Percentiles rank a stretch among this genome's conserved stretches.
Conservation (phyloP, 202 grass and related monocot genomes). For the Miscanthus sacchariflorus region DNA sequence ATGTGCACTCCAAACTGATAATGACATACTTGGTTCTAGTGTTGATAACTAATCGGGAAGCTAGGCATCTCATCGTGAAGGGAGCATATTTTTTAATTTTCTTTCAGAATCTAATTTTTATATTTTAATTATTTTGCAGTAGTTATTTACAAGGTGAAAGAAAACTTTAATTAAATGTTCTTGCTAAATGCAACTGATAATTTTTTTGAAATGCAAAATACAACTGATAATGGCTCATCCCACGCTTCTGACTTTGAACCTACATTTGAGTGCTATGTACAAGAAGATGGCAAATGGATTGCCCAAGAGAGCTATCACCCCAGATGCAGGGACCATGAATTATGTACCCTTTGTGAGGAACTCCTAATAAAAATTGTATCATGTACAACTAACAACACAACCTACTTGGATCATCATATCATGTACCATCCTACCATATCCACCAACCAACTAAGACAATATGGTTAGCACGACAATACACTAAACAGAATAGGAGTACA, state of each 20-base stretch:
- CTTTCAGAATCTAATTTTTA: neutral
- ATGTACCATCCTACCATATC: neutral
- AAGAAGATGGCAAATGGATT: constrained; percentile 9
- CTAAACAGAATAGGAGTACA: constrained; percentile 18
- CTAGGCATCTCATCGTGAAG: neutral
- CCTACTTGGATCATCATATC: neutral
- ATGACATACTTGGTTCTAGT: neutral
- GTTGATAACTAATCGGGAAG: neutral
- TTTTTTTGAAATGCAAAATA: constrained; percentile 14
- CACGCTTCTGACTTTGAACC: neutral
- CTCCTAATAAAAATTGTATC: neutral
- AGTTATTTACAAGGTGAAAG: constrained; percentile 27
- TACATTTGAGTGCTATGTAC: neutral
- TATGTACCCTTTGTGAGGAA: constrained; percentile 17
- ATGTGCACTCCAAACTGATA: neutral
- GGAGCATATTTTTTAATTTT: neutral
- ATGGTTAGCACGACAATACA: neutral
- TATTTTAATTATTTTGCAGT: constrained; percentile 14
- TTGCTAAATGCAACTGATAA: neutral
- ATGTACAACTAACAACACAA: constrained; percentile 11
- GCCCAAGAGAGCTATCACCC: neutral
- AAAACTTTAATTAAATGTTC: neutral
- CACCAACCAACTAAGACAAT: constrained; percentile 18
- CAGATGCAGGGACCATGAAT: constrained; percentile 17
- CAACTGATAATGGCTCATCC: neutral